Evolutionary conservation across 805 yeast genomes (phyloP).

Genomic region (Starmera quercuum): DNA sequence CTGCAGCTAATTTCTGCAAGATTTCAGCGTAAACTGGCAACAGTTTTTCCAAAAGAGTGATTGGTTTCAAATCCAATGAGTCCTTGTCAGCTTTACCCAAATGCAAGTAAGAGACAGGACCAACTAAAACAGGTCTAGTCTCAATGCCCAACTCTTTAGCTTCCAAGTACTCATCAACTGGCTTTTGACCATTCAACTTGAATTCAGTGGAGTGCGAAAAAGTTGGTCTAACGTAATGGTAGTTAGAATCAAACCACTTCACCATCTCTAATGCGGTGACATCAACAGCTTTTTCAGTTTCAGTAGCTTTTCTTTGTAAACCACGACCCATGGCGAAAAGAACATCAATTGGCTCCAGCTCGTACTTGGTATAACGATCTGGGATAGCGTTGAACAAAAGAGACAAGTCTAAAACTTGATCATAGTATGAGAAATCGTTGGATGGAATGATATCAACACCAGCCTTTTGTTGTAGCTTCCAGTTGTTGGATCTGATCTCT

Average conservation of each 20-base stretch:
- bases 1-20: constrained; percentile 78
- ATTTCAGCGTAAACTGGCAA: constrained; percentile 91
- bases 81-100: constrained; percentile 99
- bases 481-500: constrained; percentile 90
- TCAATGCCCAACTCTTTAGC: constrained; percentile 94
- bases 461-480: constrained; percentile 95
- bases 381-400: constrained; percentile 93
- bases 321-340: constrained; percentile 99
- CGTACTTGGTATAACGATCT: constrained; percentile 90
- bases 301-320: constrained; percentile 94
- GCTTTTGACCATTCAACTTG: constrained; percentile 94
- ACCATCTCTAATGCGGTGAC: constrained; percentile 99
- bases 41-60: constrained; percentile 79
- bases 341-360: constrained; percentile 83
- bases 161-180: constrained; percentile 95
- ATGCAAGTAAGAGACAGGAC: constrained; percentile 92
- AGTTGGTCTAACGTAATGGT: constrained; percentile 99
- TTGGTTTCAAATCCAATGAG: constrained; percentile 90
- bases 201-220: constrained; percentile 91
- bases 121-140: constrained; percentile 95
- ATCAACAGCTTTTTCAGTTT: constrained; percentile 81
- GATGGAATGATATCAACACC: constrained; percentile 97
- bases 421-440: constrained; percentile 97
- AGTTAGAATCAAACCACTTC: constrained; percentile 99
- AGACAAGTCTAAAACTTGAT: constrained; percentile 91